phyloP scores from a whole-genome alignment of 345 rosid species.

The Lepidium sativum region DNA sequence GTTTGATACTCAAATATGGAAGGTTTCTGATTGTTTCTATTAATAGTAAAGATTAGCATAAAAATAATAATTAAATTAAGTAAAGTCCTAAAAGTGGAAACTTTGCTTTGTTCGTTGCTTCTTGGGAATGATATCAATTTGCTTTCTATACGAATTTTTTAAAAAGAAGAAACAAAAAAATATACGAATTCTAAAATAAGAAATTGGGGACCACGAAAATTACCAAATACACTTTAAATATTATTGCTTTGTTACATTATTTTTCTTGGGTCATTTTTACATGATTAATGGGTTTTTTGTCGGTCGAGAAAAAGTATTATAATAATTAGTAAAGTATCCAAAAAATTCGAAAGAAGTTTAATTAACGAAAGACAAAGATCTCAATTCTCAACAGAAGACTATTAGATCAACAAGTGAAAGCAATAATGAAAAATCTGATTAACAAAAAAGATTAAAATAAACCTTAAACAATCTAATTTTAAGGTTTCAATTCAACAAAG shows the following conservation, averaged over 20 bases:
- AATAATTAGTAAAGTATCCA: background rate
- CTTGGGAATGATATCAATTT: too few relatives aligned
- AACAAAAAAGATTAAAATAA: slow-evolving; percentile 1
- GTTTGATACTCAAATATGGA: background rate
- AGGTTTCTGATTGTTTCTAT: background rate
- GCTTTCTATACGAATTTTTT: too few relatives aligned
- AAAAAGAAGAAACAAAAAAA: background rate
- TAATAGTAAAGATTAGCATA: background rate
- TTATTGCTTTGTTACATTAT: background rate
- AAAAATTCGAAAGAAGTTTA: background rate
- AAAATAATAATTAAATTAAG: background rate
- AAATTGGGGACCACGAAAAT: background rate
- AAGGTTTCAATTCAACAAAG: slow-evolving; percentile 8
- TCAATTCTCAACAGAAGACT: background rate
- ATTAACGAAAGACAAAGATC: background rate
- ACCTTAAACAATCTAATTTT: slow-evolving; percentile 19
- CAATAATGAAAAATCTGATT: slow-evolving; percentile 14
- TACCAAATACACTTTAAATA: background rate
- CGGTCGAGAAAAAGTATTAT: background rate
- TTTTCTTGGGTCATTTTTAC: background rate
- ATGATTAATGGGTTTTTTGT: background rate
- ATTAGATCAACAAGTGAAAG: slow-evolving; percentile 16
- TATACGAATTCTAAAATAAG: background rate
- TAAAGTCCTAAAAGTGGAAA: slow-evolving; percentile 1
- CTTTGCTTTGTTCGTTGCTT: slow-evolving; percentile 26